phyloP scores from a whole-genome alignment of 2,329 filamentous ascomycete species.

The Ustilaginoidea virens region DNA sequence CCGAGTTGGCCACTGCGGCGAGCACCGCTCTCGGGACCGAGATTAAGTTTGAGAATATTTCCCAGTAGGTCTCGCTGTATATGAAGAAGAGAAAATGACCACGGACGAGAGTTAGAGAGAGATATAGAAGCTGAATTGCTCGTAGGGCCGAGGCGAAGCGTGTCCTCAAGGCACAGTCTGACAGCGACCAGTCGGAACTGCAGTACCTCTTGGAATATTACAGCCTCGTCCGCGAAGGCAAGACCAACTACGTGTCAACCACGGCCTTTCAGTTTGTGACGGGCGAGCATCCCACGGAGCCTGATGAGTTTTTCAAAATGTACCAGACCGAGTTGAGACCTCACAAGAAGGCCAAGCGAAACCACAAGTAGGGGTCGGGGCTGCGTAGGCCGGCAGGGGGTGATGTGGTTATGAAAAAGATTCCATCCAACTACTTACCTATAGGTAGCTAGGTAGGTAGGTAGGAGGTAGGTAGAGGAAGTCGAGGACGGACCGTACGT shows the following conservation, averaged over 20 bases:
- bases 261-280: constrained; percentile 34
- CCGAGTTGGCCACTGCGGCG: constrained; percentile 29
- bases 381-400: too few relatives aligned
- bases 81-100: too few relatives aligned
- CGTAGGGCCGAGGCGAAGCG: constrained; percentile 6
- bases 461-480: too few relatives aligned
- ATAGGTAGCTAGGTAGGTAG: too few relatives aligned
- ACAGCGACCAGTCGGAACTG: constrained; percentile 21
- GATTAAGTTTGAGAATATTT: constrained; percentile 12
- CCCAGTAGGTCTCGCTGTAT: constrained; percentile 4
- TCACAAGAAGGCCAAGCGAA: constrained; percentile 7
- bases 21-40: constrained; percentile 25
- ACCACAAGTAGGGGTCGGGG: too few relatives aligned
- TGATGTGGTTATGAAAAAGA: too few relatives aligned
- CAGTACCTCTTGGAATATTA: constrained; percentile 36
- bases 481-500: too few relatives aligned
- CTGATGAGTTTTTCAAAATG: constrained; percentile 30
- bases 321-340: constrained; percentile 16
- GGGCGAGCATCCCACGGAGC: constrained; percentile 27
- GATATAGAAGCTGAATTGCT: neutral
- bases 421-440: too few relatives aligned
- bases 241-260: constrained; percentile 37
- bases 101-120: too few relatives aligned
- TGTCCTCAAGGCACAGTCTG: constrained; percentile 4
- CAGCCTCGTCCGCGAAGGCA: constrained; percentile 33